Base-by-base conservation (phyloP, 129 eudicot genomes). In the Pseudognaphalium luteoalbum region DNA sequence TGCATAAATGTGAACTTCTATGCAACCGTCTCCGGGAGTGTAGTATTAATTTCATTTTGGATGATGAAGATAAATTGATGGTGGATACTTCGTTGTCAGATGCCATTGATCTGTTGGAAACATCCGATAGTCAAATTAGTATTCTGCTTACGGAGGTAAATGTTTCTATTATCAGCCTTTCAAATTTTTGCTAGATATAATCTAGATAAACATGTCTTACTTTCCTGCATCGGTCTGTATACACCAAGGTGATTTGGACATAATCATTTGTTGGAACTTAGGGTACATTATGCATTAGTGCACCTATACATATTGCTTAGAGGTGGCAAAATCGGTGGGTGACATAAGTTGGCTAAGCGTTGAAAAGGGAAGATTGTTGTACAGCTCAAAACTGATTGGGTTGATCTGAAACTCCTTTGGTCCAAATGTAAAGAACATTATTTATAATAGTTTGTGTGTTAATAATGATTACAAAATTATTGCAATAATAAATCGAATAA, bases 61-160 rank as follows among this genome's bases (percentile, higher is more conserved):
- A 85, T 70, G 85, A 76, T 73, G 91, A 88, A 75, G 81, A 90
- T 70, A 86, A 81, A 50, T 59, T 82, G 77, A 57, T 75, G 34
- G 21, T 84, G 62, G 89, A 86, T 80, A 58, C 85, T 78, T 74
- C 74, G 10, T 70, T 88, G 22, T 64, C 86, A 30, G 90, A 84
- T 74, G 87, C 86, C 34, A 71, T 80, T 28, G 84, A 88, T 75
- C 57, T 75, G 21, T 75, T 90, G 76, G 72, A 78, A 20, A 90
- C 84, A 14, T 82, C 79, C 32, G 86, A 84, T 67, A 80, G 78
- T 70, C 87, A 85, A 71, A 80, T 88, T 32, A 83, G 84, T 74
- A 83, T 82, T 68, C 86, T 90, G 74, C 91, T 90, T 59, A 83
- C 85, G 16, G 86, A 84, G 89, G 96, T 90, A 84, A 52, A n/a